Evolutionary conservation across 768 basidiomycete species (phyloP), one percentile per base, ranked within the genome.

Genomic region (Leccinum variicolor): DNA sequence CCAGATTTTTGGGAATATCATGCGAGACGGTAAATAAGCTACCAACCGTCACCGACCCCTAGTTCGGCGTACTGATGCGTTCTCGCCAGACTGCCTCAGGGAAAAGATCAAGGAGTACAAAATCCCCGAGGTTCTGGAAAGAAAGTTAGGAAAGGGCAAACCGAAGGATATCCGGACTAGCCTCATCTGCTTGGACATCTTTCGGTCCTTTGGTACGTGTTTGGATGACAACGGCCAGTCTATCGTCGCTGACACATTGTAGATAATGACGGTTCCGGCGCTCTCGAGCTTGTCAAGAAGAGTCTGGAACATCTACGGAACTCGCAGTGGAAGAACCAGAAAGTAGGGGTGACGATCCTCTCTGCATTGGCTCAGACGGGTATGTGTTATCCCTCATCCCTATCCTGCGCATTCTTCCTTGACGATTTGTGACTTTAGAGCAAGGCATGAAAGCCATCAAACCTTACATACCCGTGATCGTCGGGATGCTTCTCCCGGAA

Each of bases 281-380:
- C 46, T 10, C 21, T 17, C 21, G 46, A 47, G 25, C 25, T 47
- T 23, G 25, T 47, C 25, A 9, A 21, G 46, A 47, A 53, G 19
- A 56, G 65, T 52, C 26, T 69, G 52, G 4, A 45, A 3, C 36
- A 43, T 21, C 25, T 67, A 43, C n/a, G 11, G 11, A 36, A 43
- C 0, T n/a, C 19, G 6, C 23, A 7, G 7, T 69, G 65, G 67
- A 60, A 59, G n/a, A 19, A 8, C 13, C 67, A 67, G 55, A 68
- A 68, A 21, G 67, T 60, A 6, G 67, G 65, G 3, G 63, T 64
- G 45, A 62, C 48, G 7, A 66, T 69, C 13, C 65, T 68, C 10
- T 69, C 59, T 15, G 62, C 67, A 6, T 48, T 68, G 50, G 58
- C 62, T 29, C 62, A 53, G 45, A 68, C 64, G 0, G 47, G 67